Percentiles rank a stretch among this genome's conserved stretches.
These are phyloP conservation scores for Cicer yamashitae DNA, from an alignment of 306 rosid species.

Conservation along the genomic window DNA sequence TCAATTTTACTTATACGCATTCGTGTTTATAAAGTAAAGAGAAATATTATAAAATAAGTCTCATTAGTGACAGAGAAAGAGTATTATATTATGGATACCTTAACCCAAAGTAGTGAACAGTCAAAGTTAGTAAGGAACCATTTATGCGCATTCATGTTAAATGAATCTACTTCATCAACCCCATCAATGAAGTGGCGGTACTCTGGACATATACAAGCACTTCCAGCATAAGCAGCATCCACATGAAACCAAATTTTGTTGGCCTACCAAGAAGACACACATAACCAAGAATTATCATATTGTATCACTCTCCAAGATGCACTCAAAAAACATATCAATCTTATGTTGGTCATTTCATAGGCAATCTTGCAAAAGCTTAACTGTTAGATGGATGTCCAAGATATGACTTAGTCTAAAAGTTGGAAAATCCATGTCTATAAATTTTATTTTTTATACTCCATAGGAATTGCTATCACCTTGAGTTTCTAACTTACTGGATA, in stretches of 20 bases:
- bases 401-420: conserved; percentile 20
- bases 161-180: conserved; percentile 89
- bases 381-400: neutral
- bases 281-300: conserved; percentile 38
- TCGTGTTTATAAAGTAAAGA: conserved; percentile 14
- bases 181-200: conserved; percentile 82
- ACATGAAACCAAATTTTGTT: conserved; percentile 87
- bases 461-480: neutral
- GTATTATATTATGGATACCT: conserved; percentile 58
- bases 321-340: conserved; percentile 10
- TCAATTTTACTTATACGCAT: conserved; percentile 2
- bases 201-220: conserved; percentile 96
- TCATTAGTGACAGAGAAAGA: conserved; percentile 35
- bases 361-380: conserved; percentile 14
- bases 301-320: conserved; percentile 34
- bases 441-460: neutral
- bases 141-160: conserved; percentile 95
- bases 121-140: conserved; percentile 95
- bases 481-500: conserved; percentile 26
- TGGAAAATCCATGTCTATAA: neutral
- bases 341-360: conserved; percentile 4
- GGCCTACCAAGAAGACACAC: conserved; percentile 54
- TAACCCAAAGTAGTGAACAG: conserved; percentile 93
- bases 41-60: conserved; percentile 32
- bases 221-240: conserved; percentile 98